Percentiles rank a stretch among this genome's conserved stretches.
phyloP scores from a whole-genome alignment of 1,139 yeast genomes.

The Sugiyamaella castrensis region DNA sequence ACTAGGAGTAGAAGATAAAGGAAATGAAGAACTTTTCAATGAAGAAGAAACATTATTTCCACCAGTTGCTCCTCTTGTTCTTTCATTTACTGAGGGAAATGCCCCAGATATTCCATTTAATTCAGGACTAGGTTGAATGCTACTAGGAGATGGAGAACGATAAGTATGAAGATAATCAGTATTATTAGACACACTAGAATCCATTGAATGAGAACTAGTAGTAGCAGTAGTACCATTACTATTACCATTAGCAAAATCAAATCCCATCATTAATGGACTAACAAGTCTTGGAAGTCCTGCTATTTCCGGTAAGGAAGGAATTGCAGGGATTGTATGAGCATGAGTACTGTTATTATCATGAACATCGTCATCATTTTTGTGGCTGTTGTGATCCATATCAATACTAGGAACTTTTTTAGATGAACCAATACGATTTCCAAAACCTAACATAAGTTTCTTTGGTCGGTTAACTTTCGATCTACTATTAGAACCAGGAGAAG shows the following conservation, averaged over 20 bases:
- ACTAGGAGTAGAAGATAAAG: neutral
- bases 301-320: conserved; percentile 10
- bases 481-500: neutral
- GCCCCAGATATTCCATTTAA: conserved; percentile 2
- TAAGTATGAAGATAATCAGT: neutral
- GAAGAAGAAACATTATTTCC: neutral
- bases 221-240: too few relatives aligned
- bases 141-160: conserved; percentile 11
- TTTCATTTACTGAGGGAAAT: too few relatives aligned
- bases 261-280: neutral
- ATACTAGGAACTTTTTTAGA: conserved; percentile 2
- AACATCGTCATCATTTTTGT: neutral
- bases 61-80: neutral
- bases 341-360: neutral
- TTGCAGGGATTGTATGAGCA: conserved; percentile 3
- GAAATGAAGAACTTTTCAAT: neutral
- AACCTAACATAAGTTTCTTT: conserved; percentile 16
- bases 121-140: conserved; percentile 17
- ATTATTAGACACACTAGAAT: neutral
- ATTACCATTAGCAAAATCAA: conserved; percentile 7
- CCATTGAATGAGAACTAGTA: neutral
- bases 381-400: neutral
- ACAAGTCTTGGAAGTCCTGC: conserved; percentile 1
- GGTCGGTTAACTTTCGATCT: conserved; percentile 8
- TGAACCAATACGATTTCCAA: conserved; percentile 14